phyloP scores from a whole-genome alignment of 169 alveolate genomes.

The Babesia ovis region DNA sequence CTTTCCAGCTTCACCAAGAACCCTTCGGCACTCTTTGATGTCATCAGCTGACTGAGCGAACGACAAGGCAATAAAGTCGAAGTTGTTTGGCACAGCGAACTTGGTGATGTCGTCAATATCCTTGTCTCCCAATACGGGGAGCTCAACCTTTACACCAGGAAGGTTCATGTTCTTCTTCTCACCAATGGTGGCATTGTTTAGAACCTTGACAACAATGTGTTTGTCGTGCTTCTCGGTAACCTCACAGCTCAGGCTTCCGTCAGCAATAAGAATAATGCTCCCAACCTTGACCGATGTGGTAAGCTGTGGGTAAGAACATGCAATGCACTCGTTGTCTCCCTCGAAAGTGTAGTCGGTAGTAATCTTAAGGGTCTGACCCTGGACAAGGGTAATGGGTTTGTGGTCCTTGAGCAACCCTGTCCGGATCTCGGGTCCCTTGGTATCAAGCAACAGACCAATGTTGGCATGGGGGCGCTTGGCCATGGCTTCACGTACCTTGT shows the following conservation, averaged over 20 bases:
- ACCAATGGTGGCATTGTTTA: constrained; percentile 91
- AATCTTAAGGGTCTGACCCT: constrained; percentile 90
- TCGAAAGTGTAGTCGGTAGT: constrained; percentile 91
- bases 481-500: constrained; percentile 87
- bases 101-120: constrained; percentile 95
- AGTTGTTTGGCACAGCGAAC: constrained; percentile 94
- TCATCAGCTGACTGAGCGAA: constrained; percentile 84
- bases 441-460: constrained; percentile 94
- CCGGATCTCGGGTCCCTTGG: constrained; percentile 99
- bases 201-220: constrained; percentile 84
- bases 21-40: constrained; percentile 70
- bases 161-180: constrained; percentile 97
- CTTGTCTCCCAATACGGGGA: constrained; percentile 96
- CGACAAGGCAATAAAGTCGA: constrained; percentile 94
- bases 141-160: constrained; percentile 95
- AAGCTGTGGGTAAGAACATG: constrained; percentile 91
- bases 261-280: constrained; percentile 93
- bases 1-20: constrained; percentile 85
- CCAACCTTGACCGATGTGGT: constrained; percentile 93
- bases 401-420: constrained; percentile 93
- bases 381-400: constrained; percentile 85
- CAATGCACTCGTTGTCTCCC: constrained; percentile 90
- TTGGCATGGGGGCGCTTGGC: constrained; percentile 90
- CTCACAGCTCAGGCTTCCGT: constrained; percentile 92
- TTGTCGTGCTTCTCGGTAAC: constrained; percentile 87